Percentiles rank a stretch among this genome's conserved stretches.
Conservation (phyloP, 2,329 filamentous ascomycete genomes). For the Zasmidium cellare region DNA sequence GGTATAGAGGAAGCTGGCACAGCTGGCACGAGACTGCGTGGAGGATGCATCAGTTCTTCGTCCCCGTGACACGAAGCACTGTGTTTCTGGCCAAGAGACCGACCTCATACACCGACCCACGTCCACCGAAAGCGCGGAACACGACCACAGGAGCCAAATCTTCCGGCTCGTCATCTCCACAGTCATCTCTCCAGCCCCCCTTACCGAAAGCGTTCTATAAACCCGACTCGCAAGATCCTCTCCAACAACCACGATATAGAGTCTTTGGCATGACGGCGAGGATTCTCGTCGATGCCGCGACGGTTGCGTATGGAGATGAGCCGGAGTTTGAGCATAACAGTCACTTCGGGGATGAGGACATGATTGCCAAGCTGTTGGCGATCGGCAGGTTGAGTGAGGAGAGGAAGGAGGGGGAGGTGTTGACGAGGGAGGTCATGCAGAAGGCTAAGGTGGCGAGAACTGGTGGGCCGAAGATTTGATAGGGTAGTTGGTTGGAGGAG, state of each 20-base stretch:
- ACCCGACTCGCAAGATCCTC: constrained; percentile 25
- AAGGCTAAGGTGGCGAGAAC: constrained; percentile 17
- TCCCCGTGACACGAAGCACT: constrained; percentile 71
- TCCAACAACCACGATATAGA: constrained; percentile 57
- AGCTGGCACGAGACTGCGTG: constrained; percentile 77
- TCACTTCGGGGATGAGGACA: constrained; percentile 65
- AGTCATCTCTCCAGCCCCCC: constrained; percentile 28
- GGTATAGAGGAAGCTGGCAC: constrained; percentile 85
- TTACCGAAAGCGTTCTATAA: constrained; percentile 31
- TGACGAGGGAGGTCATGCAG: constrained; percentile 39
- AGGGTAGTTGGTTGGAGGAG: no score
- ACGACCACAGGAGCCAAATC: constrained; percentile 5
- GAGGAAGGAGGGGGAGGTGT: constrained; percentile 51
- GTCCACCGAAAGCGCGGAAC: constrained; percentile 11
- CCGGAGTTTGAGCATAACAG: constrained; percentile 78
- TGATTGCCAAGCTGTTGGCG: constrained; percentile 58
- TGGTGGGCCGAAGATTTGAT: not conserved
- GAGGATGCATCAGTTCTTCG: constrained; percentile 89
- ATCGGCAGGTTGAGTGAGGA: constrained; percentile 58
- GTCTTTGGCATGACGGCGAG: constrained; percentile 95
- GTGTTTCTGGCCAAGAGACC: constrained; percentile 47
- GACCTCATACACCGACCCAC: constrained; percentile 20
- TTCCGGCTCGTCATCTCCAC: constrained; percentile 9
- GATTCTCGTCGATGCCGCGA: constrained; percentile 83
- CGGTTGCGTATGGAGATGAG: constrained; percentile 77